Conservation (phyloP, 1,139 yeast species). For the Debaryomyces psychrophilus region DNA sequence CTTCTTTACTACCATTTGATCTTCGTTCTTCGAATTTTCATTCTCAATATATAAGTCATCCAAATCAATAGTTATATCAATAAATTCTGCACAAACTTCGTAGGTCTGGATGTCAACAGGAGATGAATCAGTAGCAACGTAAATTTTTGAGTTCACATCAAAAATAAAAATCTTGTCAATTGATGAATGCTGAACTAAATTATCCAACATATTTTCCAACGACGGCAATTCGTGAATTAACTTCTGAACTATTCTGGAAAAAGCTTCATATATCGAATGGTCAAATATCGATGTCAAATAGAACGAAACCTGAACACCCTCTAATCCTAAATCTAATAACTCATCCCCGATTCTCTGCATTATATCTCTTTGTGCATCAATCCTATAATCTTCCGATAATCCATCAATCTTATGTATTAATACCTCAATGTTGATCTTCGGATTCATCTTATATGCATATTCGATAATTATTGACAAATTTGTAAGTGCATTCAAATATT, state of each 20-base stretch:
- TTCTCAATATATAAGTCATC: conserved; percentile 67
- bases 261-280: conserved; percentile 94
- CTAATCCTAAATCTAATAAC: conserved; percentile 82
- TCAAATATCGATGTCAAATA: conserved; percentile 93
- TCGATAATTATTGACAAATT: conserved; percentile 87
- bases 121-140: conserved; percentile 93
- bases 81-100: conserved; percentile 96
- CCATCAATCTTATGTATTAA: conserved; percentile 96
- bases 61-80: conserved; percentile 89
- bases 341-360: conserved; percentile 97
- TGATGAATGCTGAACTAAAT: conserved; percentile 84
- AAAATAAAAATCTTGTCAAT: conserved; percentile 92
- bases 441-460: conserved; percentile 84
- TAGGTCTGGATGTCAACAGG: conserved; percentile 95
- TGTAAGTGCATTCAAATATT: conserved; percentile 87
- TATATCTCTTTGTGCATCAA: conserved; percentile 94
- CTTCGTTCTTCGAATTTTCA: conserved; percentile 18
- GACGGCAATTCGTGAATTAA: conserved; percentile 87
- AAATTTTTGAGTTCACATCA: conserved; percentile 91
- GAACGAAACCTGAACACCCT: conserved; percentile 88
- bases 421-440: conserved; percentile 85
- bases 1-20: conserved; percentile 15
- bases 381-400: conserved; percentile 85
- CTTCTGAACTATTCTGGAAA: conserved; percentile 89
- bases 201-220: conserved; percentile 84